A percentile compares a stretch with the other conserved stretches of the same genome.
These are phyloP conservation scores for Oryza longistaminata DNA, from an alignment of 176 grass and related monocot species.

Conservation along the genomic window DNA sequence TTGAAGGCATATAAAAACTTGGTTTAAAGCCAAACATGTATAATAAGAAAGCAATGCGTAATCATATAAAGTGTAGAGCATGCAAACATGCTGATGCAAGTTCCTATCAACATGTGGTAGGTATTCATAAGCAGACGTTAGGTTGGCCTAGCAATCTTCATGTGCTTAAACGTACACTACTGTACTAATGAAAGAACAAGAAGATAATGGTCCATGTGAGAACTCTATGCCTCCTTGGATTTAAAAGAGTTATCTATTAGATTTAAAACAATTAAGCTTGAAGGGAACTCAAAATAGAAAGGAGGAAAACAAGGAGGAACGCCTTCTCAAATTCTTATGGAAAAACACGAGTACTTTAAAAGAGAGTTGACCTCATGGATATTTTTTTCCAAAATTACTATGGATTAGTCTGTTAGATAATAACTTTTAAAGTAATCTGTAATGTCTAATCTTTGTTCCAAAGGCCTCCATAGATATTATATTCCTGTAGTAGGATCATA, in stretches of 20 bases:
- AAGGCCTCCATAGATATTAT: too few relatives aligned
- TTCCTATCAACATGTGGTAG: conserved; percentile 17
- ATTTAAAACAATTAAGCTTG: not conserved
- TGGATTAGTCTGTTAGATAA: too few relatives aligned
- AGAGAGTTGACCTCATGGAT: not conserved
- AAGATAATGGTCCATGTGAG: conserved; percentile 29
- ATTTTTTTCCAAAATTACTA: too few relatives aligned
- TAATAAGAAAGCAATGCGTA: not conserved
- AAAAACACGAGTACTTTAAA: not conserved
- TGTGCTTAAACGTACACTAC: conserved; percentile 1
- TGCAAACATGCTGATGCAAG: conserved; percentile 30
- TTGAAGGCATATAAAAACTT: not conserved
- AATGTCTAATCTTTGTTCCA: too few relatives aligned
- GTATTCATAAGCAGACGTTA: conserved; percentile 10
- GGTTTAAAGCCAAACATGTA: not conserved
- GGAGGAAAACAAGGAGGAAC: not conserved
- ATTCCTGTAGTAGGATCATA: too few relatives aligned
- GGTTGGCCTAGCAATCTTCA: conserved; percentile 27
- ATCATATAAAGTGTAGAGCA: conserved; percentile 3
- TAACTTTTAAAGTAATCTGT: too few relatives aligned
- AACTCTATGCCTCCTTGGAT: conserved; percentile 6
- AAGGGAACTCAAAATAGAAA: not conserved
- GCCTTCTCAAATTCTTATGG: not conserved
- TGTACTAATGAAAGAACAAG: not conserved
- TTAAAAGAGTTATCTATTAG: not conserved